A percentile compares a stretch with the other conserved stretches of the same genome.
Conservation (phyloP, 2,329 filamentous ascomycete species). For the Sphaerulina populicola region DNA sequence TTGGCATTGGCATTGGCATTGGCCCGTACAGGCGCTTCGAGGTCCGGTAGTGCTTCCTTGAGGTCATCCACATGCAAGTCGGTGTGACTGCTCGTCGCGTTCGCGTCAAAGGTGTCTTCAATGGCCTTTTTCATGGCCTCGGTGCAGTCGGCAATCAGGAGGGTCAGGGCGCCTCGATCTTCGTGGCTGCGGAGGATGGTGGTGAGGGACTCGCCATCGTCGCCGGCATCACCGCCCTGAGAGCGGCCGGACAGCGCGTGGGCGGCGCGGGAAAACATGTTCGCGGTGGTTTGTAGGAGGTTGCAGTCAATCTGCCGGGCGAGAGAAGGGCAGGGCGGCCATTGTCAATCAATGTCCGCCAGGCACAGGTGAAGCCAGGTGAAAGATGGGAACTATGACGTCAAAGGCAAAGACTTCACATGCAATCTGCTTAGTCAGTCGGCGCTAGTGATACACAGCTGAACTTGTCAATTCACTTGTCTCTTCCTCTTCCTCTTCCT, state of each 20-base stretch:
- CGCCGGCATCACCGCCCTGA: conserved; percentile 4
- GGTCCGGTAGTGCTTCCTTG: conserved; percentile 12
- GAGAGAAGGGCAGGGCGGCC: not conserved
- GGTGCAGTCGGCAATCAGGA: conserved; percentile 41
- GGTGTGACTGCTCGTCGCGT: conserved; percentile 28
- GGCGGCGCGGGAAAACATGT: not conserved
- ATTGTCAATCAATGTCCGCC: not conserved
- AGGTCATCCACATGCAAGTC: conserved; percentile 19
- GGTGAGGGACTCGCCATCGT: conserved; percentile 36
- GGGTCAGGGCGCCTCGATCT: conserved; percentile 39
- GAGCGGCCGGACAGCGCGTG: conserved; percentile 1
- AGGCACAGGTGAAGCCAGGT: too few relatives aligned
- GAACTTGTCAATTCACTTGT: too few relatives aligned
- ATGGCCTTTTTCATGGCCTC: conserved; percentile 41
- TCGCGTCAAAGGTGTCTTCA: conserved; percentile 37
- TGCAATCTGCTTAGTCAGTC: too few relatives aligned
- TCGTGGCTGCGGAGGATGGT: conserved; percentile 39
- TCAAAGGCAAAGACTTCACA: too few relatives aligned
- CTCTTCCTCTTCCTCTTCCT: too few relatives aligned
- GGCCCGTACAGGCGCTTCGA: conserved; percentile 24
- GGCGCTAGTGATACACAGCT: too few relatives aligned
- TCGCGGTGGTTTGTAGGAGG: not conserved
- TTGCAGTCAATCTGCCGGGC: not conserved
- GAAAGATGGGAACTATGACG: too few relatives aligned
- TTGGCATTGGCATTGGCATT: not conserved